Evolutionary conservation across 2,329 filamentous ascomycete genomes (phyloP), one percentile per base, ranked within the genome.

Genomic region (Fusarium zealandicum): DNA sequence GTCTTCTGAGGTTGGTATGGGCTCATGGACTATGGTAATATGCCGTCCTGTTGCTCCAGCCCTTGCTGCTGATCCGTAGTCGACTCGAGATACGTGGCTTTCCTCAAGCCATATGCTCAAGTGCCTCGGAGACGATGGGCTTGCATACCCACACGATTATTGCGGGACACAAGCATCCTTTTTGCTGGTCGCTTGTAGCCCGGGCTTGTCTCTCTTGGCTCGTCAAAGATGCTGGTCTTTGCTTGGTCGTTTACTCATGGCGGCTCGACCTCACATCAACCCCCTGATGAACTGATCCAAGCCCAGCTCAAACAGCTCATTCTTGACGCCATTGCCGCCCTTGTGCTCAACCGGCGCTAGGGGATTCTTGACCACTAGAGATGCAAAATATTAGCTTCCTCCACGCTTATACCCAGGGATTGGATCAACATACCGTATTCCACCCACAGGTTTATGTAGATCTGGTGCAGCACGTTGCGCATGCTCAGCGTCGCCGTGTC

Each of bases 361-460:
- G 2, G 87, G 87, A 63, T 90, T 90, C 74, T 90, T 90, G 64
- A 89, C 85, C 35, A 90, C 87, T 88, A n/a, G n/a, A n/a, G n/a
- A n/a, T n/a, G 47, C 11, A 48, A 13, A 20, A 37, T 33, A 33
- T 48, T 37, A 59, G 38, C 35, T 11, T 5, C 27, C 32, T 28
- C 13, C 25, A 5, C 28, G 16, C 13, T 36, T 33, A 14, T 30
- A 12, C 10, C 28, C n/a, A n/a, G 12, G 12, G 12, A 11, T 6
- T 30, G 20, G 20, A 4, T 30, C 4, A 10, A 77, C 81, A 54
- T 75, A 92, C 90, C 89, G 69, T 95, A 99, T 78, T 99, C 95
- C 14, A 99, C 93, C 78, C 95, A 99, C 18, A 98, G 84, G 73
- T 96, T 98, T 53, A 97, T 96, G 75, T 97, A 99, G 59, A 99